Conservation (phyloP, 169 alveolate species). For the Theileria orientalis region DNA sequence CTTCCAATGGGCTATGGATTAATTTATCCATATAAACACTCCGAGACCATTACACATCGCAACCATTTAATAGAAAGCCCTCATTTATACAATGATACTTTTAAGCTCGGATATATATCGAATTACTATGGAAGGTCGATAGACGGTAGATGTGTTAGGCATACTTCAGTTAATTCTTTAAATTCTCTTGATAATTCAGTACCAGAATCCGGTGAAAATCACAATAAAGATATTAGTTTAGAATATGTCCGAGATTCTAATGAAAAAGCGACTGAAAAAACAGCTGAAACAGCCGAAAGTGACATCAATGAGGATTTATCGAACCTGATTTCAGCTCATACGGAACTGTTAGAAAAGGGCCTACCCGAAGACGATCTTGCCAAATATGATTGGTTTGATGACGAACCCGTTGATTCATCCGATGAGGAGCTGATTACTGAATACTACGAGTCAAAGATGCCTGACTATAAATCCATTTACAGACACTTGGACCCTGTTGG, state of each 20-base stretch:
- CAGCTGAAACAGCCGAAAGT: background rate
- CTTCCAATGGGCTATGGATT: background rate
- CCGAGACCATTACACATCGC: background rate
- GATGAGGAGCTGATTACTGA: slow-evolving; percentile 50
- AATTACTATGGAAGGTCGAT: too few relatives aligned
- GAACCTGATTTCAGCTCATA: slow-evolving; percentile 5
- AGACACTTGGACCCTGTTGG: slow-evolving; percentile 52
- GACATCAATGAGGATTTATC: slow-evolving; percentile 1
- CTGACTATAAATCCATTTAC: slow-evolving; percentile 45
- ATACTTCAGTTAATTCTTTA: too few relatives aligned
- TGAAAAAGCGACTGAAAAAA: too few relatives aligned
- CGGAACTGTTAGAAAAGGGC: background rate
- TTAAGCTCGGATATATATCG: too few relatives aligned
- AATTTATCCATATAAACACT: background rate
- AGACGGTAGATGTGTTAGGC: too few relatives aligned
- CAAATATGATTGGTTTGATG: slow-evolving; percentile 52
- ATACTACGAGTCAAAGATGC: slow-evolving; percentile 23
- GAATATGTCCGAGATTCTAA: too few relatives aligned
- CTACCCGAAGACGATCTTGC: background rate
- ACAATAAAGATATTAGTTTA: too few relatives aligned
- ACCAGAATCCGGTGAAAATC: too few relatives aligned
- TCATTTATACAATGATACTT: too few relatives aligned
- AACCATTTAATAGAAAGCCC: too few relatives aligned
- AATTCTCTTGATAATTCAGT: too few relatives aligned
- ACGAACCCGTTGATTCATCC: slow-evolving; percentile 51